Evolutionary conservation across 306 rosid species (phyloP).

Genomic region (Fragaria vesca): DNA sequence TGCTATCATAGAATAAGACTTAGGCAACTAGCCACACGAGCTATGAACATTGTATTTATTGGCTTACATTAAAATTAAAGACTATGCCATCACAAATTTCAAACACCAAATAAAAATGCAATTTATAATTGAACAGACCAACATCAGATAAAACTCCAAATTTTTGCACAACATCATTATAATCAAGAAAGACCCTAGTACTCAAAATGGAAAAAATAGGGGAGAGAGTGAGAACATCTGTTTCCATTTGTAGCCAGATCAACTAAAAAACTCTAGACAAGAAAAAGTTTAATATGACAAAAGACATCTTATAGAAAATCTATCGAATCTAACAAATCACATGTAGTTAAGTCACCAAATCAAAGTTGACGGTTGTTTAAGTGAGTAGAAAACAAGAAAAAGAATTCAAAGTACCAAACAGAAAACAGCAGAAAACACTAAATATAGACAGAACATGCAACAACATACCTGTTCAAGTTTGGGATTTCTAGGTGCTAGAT

Average conservation of each 20-base stretch:
- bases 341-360: slow-evolving; percentile 7
- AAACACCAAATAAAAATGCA: not conserved
- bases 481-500: slow-evolving; percentile 78
- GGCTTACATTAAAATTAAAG: not conserved
- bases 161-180: not conserved
- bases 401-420: slow-evolving; percentile 11
- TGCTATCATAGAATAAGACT: not conserved
- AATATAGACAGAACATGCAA: slow-evolving; percentile 12
- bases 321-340: not conserved
- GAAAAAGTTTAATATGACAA: not conserved
- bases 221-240: not conserved
- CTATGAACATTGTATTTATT: not conserved
- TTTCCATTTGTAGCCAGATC: not conserved
- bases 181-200: slow-evolving; percentile 8
- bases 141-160: not conserved
- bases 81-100: not conserved
- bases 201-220: not conserved
- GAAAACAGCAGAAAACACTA: slow-evolving; percentile 21
- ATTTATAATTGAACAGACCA: not conserved
- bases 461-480: slow-evolving; percentile 80
- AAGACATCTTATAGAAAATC: not conserved
- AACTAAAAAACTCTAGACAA: not conserved
- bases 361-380: not conserved
- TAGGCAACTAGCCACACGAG: slow-evolving; percentile 16
- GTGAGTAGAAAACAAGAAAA: slow-evolving; percentile 17